A percentile compares a stretch with the other conserved stretches of the same genome.
phyloP scores from a whole-genome alignment of 768 basidiomycete genomes.

The Macrolepiota fuliginosa region DNA sequence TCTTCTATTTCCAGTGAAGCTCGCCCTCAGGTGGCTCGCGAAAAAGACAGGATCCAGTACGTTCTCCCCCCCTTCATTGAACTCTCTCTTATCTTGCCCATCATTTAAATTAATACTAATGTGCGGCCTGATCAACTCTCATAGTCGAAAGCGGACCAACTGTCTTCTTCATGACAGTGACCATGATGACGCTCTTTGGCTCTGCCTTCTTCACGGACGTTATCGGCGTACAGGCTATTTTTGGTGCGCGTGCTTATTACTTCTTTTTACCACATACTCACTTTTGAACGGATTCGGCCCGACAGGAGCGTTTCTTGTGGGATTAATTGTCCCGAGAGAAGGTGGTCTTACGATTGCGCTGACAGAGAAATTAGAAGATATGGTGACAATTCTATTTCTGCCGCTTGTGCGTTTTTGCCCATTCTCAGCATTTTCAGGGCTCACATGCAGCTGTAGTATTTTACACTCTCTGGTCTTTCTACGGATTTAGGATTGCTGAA shows the following conservation, averaged over 20 bases:
- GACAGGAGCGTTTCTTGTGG: conserved; percentile 77
- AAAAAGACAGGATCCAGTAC: conserved; percentile 69
- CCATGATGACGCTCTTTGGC: conserved; percentile 77
- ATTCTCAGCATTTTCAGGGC: no score
- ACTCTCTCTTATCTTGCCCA: neutral
- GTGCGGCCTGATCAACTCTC: neutral
- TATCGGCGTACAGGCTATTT: conserved; percentile 91
- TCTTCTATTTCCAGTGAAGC: conserved; percentile 65
- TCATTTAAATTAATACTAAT: neutral
- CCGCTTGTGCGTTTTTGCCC: conserved; percentile 55
- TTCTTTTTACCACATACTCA: neutral
- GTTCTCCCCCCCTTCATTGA: conserved; percentile 9
- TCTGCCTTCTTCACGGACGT: conserved; percentile 92
- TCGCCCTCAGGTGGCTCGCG: conserved; percentile 68
- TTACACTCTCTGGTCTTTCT: conserved; percentile 86
- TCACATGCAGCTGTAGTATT: conserved; percentile 55
- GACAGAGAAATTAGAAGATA: conserved; percentile 95
- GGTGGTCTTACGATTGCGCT: conserved; percentile 82
- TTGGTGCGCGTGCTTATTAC: conserved; percentile 44
- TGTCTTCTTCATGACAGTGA: conserved; percentile 85
- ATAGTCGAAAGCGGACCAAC: conserved; percentile 75
- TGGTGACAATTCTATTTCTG: conserved; percentile 86
- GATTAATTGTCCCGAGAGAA: conserved; percentile 81
- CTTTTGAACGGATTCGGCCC: neutral
- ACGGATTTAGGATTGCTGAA: conserved; percentile 87